phyloP scores from a whole-genome alignment of 768 basidiomycete species.

The Mycena rebaudengoi region DNA sequence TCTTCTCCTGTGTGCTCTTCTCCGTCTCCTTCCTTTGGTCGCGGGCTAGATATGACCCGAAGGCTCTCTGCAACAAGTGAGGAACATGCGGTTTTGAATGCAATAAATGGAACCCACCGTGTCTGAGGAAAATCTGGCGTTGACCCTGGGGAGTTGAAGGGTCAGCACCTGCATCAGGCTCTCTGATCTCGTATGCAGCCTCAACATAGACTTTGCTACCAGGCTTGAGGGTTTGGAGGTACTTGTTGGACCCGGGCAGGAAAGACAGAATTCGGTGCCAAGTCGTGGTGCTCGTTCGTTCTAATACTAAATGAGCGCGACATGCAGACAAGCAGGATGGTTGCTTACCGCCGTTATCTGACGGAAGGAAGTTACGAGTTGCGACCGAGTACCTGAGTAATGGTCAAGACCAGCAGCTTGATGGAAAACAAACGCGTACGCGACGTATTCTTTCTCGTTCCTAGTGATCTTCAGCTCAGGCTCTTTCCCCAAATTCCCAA shows the following conservation, averaged over 20 bases:
- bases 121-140: conserved; percentile 83
- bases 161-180: conserved; percentile 73
- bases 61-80: conserved; percentile 56
- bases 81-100: too few relatives aligned
- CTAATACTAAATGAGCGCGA: conserved; percentile 2
- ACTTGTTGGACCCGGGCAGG: conserved; percentile 64
- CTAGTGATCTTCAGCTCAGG: conserved; percentile 76
- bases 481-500: conserved; percentile 76
- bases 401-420: not conserved
- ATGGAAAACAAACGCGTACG: conserved; percentile 53
- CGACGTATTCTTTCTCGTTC: conserved; percentile 80
- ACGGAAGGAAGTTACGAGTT: conserved; percentile 69
- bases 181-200: conserved; percentile 77
- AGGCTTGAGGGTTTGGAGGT: conserved; percentile 70
- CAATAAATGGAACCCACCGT: conserved; percentile 68
- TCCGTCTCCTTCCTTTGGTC: not conserved
- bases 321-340: conserved; percentile 1
- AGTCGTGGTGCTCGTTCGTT: conserved; percentile 55
- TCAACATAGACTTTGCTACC: conserved; percentile 85
- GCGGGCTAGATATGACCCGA: conserved; percentile 48
- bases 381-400: conserved; percentile 85
- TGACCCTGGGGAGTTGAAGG: conserved; percentile 74
- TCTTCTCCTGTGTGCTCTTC: conserved; percentile 1
- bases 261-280: conserved; percentile 86
- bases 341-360: conserved; percentile 71